phyloP scores from a whole-genome alignment of 495 filamentous ascomycete genomes.

The Tuber indicum region DNA sequence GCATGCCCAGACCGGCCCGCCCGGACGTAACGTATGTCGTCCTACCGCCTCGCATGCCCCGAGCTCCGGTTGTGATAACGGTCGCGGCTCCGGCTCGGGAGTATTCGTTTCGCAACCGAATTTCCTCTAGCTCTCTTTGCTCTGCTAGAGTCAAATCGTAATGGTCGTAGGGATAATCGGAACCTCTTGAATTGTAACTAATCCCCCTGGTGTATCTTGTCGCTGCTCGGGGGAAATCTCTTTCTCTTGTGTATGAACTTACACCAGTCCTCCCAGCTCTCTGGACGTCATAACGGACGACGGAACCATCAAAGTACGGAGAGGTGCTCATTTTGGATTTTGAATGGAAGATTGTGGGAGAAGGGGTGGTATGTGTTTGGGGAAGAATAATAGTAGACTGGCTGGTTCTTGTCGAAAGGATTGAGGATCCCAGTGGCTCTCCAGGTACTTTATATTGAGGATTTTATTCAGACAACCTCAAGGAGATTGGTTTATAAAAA shows the following conservation, averaged over 20 bases:
- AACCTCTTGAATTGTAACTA: not conserved
- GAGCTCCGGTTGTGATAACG: not conserved
- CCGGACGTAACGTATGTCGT: not conserved
- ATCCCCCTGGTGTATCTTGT: not conserved
- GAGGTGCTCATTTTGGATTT: not conserved
- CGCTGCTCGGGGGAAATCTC: not conserved
- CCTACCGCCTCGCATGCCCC: not conserved
- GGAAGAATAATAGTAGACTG: not conserved
- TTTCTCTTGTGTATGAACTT: not conserved
- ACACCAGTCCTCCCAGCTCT: not conserved
- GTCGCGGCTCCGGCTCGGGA: not conserved
- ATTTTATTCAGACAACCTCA: not conserved
- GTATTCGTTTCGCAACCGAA: not conserved
- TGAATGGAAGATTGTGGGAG: not conserved
- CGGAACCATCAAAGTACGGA: not conserved
- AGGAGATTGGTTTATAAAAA: not conserved
- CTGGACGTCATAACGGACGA: not conserved
- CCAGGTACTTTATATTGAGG: not conserved
- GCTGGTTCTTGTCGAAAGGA: not conserved
- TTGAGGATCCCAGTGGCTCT: not conserved
- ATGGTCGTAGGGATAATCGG: not conserved
- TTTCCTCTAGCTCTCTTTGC: not conserved
- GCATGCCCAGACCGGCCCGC: not conserved
- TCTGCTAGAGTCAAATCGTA: not conserved
- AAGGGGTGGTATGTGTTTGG: not conserved